Base-by-base conservation (phyloP, 176 grass and related monocot genomes). In the Metroxylon sagu region DNA sequence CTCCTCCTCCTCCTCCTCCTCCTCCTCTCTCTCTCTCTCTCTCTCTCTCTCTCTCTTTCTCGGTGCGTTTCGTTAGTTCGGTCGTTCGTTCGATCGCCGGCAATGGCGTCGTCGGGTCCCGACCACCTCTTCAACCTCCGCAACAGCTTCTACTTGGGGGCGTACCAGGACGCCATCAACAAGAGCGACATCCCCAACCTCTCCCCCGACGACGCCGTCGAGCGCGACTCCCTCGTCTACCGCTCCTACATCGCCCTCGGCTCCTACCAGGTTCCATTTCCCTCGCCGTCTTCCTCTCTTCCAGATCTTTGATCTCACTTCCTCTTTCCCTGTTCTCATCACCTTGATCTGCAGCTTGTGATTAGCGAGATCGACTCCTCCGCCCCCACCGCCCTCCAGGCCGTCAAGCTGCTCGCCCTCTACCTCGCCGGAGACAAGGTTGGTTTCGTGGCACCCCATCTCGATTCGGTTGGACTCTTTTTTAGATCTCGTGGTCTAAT, bases 161-260 rank as follows among this genome's bases (percentile, higher is more conserved):
- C 94, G 19, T 98, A 98, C 82, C 94, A 98, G 64, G 88, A 79
- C 31, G 88, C 94, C 67, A 93, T 98, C 76, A 93, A 85, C 81
- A 93, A 78, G 82, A 83, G 94, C 94, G 88, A 93, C 76, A 76
- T 89, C 59, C 69, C 84, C 52, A 78, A 66, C 48, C 79, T 92
- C 60, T 76, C 81, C 69, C 28, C 76, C 52, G 84, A 85, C 54
- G 84, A 86, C 15, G 79, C 81, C 19, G 54, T 86, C 71, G 88
- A 98, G 82, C 94, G 88, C 76, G 87, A 93, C 62, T 51, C 74
- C 61, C 78, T 98, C 71, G 88, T 98, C 31, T 88, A 89, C 60
- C 94, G 88, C 70, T 92, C 94, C 64, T 98, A 98, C 74, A 80
- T 98, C 70, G 94, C 85, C 4, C 81, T 98, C n/a, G 84, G 94